Conservation (phyloP, 345 rosid species). For the Odontarrhena argentea region DNA sequence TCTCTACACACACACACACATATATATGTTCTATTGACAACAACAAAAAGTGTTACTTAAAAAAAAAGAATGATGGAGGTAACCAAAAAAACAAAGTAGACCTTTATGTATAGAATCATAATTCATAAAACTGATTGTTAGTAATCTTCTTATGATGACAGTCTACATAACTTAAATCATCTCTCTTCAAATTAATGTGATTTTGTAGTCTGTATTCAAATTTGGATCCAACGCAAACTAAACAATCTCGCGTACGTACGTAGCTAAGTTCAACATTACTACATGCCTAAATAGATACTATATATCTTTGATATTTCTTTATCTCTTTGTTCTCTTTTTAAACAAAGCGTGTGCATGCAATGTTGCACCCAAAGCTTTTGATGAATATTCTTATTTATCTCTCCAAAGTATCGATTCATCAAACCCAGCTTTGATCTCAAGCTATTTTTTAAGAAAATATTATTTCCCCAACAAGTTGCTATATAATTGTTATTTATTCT, state of each 20-base stretch:
- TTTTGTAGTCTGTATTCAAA: background rate
- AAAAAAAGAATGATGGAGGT: background rate
- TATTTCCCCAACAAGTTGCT: constrained; percentile 16
- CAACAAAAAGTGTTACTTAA: too few relatives aligned
- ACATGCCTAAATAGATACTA: too few relatives aligned
- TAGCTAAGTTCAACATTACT: background rate
- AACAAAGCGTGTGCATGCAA: constrained; percentile 34
- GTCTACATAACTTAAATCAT: too few relatives aligned
- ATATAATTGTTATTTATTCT: background rate
- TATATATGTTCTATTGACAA: too few relatives aligned
- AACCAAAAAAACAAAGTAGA: background rate
- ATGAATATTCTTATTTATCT: constrained; percentile 26
- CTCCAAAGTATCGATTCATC: constrained; percentile 31
- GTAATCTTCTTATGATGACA: too few relatives aligned
- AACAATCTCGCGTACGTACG: background rate
- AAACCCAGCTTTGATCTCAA: constrained; percentile 43
- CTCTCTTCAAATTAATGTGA: too few relatives aligned
- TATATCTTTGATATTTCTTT: background rate
- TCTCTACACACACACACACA: too few relatives aligned
- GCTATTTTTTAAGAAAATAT: constrained; percentile 29
- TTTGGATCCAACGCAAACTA: background rate
- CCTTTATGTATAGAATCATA: background rate
- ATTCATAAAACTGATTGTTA: background rate
- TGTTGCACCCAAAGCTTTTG: constrained; percentile 19
- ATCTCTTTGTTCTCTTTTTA: background rate